phyloP scores from a whole-genome alignment of 192 early-diverging fungal genomes.

The Gonapodya sp. region DNA sequence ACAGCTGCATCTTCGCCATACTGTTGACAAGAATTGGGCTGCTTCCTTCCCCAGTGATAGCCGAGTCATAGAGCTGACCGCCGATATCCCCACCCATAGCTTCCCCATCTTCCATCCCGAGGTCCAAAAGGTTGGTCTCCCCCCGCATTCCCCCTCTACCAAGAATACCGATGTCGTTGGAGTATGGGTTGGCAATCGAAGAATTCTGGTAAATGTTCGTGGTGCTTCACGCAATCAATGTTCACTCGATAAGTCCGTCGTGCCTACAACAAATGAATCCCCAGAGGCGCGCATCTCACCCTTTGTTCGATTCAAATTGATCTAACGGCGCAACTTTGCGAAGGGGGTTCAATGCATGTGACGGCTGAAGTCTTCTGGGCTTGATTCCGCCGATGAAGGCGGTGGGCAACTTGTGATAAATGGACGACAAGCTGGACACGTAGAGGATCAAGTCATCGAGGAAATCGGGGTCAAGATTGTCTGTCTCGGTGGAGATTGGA shows the following conservation, averaged over 20 bases:
- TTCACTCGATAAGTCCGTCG: neutral
- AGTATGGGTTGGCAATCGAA: slow-evolving; percentile 17
- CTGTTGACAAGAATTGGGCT: neutral
- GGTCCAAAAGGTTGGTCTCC: neutral
- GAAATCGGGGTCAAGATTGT: slow-evolving; percentile 74
- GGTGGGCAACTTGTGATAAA: slow-evolving; percentile 85
- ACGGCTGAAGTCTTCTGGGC: slow-evolving; percentile 7
- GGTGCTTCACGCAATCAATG: neutral
- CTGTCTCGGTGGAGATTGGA: slow-evolving; percentile 85
- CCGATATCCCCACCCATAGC: neutral
- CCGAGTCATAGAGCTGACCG: neutral
- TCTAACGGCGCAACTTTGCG: slow-evolving; percentile 10
- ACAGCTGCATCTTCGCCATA: neutral
- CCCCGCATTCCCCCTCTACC: neutral
- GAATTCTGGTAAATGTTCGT: slow-evolving; percentile 17
- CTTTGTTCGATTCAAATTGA: slow-evolving; percentile 14
- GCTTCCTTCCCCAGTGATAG: neutral
- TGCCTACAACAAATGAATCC: neutral
- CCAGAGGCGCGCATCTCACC: slow-evolving; percentile 17
- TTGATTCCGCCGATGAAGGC: slow-evolving; percentile 65
- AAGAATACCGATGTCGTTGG: slow-evolving; percentile 16
- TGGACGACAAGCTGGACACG: slow-evolving; percentile 75
- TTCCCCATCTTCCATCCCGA: neutral
- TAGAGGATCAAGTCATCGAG: slow-evolving; percentile 82
- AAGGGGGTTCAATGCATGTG: slow-evolving; percentile 9